phyloP scores from a whole-genome alignment of 179 eudicot genomes.

The Corrigiola litoralis region DNA sequence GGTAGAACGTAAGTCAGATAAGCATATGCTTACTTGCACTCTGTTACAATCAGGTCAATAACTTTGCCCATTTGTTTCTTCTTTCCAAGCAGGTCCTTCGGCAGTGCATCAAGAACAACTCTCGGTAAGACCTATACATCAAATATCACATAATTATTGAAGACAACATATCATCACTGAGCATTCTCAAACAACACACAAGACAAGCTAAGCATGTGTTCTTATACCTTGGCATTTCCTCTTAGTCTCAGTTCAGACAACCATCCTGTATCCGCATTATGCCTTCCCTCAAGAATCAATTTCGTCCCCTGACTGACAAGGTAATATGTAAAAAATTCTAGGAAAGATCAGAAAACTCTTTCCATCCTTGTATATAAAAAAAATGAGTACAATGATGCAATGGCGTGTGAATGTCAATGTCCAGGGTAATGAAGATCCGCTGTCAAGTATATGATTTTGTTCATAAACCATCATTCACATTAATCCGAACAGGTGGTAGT shows the following conservation, averaged over 20 bases:
- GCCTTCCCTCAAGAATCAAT: conserved; percentile 75
- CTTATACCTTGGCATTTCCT: conserved; percentile 64
- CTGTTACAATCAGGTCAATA: conserved; percentile 62
- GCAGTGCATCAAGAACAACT: conserved; percentile 81
- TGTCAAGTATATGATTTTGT: too few species aligned
- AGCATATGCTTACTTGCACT: conserved; percentile 66
- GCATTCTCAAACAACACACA: neutral
- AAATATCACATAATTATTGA: conserved; percentile 2
- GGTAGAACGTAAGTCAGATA: neutral
- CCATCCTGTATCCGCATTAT: conserved; percentile 91
- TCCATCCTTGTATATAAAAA: neutral
- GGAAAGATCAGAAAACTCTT: too few species aligned
- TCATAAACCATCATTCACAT: too few species aligned
- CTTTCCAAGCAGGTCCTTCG: conserved; percentile 58
- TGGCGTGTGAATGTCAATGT: neutral
- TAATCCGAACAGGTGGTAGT: too few species aligned
- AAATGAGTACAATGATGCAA: neutral
- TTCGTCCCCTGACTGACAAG: conserved; percentile 60
- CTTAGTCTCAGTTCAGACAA: conserved; percentile 59
- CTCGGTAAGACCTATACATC: conserved; percentile 71
- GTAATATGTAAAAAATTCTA: neutral
- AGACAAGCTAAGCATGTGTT: neutral
- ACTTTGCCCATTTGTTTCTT: conserved; percentile 71
- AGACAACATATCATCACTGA: neutral
- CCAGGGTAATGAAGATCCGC: too few species aligned